Percentiles rank a stretch among this genome's conserved stretches.
Evolutionary conservation across 179 eudicot genomes (phyloP).

Genomic region (Carnegiea gigantea): DNA sequence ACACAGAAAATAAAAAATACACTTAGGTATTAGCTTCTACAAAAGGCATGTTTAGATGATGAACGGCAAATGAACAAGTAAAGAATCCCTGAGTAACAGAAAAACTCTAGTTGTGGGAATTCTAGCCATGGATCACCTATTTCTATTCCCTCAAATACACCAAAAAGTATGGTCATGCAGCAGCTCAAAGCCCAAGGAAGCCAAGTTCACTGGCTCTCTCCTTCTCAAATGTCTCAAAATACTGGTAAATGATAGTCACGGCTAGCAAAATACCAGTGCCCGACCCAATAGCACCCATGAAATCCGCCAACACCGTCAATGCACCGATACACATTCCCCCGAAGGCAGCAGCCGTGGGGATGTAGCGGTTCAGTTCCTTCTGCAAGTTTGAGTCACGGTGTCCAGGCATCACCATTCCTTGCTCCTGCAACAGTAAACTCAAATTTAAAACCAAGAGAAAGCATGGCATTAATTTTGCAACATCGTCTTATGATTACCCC

Average conservation of each 20-base stretch:
- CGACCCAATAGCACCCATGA: constrained; percentile 88
- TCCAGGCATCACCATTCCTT: constrained; percentile 91
- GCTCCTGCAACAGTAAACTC: constrained; percentile 44
- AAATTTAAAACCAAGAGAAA: neutral
- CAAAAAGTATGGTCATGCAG: neutral
- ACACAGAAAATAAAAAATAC: neutral
- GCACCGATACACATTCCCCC: constrained; percentile 86
- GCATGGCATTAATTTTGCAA: neutral
- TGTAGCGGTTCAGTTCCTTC: constrained; percentile 75
- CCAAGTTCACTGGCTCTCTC: constrained; percentile 78
- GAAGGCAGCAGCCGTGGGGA: constrained; percentile 78
- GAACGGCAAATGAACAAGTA: constrained; percentile 1
- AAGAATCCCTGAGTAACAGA: constrained; percentile 5
- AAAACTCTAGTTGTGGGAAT: constrained; percentile 4
- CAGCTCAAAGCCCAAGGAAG: constrained; percentile 59
- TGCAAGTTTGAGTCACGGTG: constrained; percentile 72
- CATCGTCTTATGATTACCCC: neutral
- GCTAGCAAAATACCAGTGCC: constrained; percentile 84
- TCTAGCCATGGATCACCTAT: constrained; percentile 20
- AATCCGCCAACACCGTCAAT: constrained; percentile 72
- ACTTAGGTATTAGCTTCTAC: constrained; percentile 20
- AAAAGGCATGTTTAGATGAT: constrained; percentile 12
- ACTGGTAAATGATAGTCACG: constrained; percentile 70
- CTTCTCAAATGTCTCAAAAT: constrained; percentile 83
- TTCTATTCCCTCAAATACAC: constrained; percentile 7